Evolutionary conservation across 805 yeast genomes (phyloP).

Genomic region (Brettanomyces sp.): DNA sequence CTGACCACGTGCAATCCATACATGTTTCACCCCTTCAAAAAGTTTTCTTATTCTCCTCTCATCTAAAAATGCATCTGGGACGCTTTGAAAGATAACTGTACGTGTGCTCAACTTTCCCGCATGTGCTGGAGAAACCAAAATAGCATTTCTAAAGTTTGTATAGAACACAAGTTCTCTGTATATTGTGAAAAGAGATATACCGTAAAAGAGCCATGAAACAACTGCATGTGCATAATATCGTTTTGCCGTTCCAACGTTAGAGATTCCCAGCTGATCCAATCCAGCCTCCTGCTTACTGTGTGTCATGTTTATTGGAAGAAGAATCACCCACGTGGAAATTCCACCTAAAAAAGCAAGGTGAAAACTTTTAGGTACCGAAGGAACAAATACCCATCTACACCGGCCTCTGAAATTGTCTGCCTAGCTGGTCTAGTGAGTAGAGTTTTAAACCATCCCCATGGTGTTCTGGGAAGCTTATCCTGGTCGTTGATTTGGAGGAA

Average conservation of each 20-base stretch:
- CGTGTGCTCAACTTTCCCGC: constrained; percentile 67
- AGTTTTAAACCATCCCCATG: constrained; percentile 60
- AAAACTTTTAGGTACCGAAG: constrained; percentile 64
- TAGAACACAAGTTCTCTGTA: constrained; percentile 79
- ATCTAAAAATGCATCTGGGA: constrained; percentile 64
- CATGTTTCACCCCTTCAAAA: constrained; percentile 73
- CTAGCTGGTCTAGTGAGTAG: constrained; percentile 59
- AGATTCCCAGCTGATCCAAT: constrained; percentile 65
- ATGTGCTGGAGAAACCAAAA: constrained; percentile 71
- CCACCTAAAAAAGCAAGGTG: constrained; percentile 44
- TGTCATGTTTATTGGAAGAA: constrained; percentile 79
- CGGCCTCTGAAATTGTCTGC: constrained; percentile 76
- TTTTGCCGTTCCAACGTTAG: constrained; percentile 51
- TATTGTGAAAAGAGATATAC: constrained; percentile 57
- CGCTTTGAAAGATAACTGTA: constrained; percentile 76
- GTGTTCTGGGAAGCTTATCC: constrained; percentile 64
- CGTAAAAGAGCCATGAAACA: constrained; percentile 71
- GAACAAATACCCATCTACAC: constrained; percentile 91
- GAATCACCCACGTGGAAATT: constrained; percentile 49
- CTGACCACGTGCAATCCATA: constrained; percentile 69
- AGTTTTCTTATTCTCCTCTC: constrained; percentile 65
- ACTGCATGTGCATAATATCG: constrained; percentile 85
- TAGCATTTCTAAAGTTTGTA: constrained; percentile 67
- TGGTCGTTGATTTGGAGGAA: constrained; percentile 53
- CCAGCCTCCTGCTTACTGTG: constrained; percentile 56